Conservation (phyloP, 208 protist genomes). For the Crithidia thermophila region DNA sequence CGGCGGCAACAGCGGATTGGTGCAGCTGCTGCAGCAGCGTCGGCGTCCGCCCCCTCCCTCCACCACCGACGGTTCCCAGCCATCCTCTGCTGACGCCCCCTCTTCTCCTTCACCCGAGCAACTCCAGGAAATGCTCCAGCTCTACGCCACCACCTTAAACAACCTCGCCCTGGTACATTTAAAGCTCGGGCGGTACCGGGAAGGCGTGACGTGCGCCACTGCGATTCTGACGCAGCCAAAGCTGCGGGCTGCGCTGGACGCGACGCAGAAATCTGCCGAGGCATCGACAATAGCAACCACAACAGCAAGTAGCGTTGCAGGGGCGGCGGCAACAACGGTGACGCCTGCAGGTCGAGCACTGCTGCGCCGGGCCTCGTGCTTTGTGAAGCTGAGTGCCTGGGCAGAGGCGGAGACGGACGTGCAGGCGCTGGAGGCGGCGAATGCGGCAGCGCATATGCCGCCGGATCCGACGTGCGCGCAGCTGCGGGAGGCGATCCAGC, state of each 20-base stretch:
- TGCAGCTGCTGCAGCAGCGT: constrained; percentile 20
- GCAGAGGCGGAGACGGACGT: constrained; percentile 50
- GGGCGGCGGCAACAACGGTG: neutral
- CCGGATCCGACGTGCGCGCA: constrained; percentile 25
- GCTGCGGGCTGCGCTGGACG: constrained; percentile 16
- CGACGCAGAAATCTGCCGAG: neutral
- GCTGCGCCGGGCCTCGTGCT: constrained; percentile 57
- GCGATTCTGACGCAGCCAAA: constrained; percentile 35
- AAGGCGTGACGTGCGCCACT: constrained; percentile 48
- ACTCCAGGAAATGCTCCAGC: constrained; percentile 23
- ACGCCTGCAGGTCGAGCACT: constrained; percentile 56
- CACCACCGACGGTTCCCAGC: too few species aligned
- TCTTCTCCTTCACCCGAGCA: constrained; percentile 11
- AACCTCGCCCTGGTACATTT: constrained; percentile 60
- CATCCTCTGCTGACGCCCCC: neutral
- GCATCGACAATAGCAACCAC: too few species aligned
- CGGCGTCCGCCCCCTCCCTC: neutral
- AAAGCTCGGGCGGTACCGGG: constrained; percentile 48
- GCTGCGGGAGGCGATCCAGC: constrained; percentile 21
- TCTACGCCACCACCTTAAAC: constrained; percentile 48
- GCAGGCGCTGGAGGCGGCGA: constrained; percentile 15
- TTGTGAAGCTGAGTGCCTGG: constrained; percentile 34
- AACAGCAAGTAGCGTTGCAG: too few species aligned
- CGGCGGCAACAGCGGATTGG: constrained; percentile 14
- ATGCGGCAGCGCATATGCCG: neutral